These are phyloP conservation scores for Rhizophagus prolifer DNA, from an alignment of 192 early-diverging fungal genomes.

Conservation along the genomic window DNA sequence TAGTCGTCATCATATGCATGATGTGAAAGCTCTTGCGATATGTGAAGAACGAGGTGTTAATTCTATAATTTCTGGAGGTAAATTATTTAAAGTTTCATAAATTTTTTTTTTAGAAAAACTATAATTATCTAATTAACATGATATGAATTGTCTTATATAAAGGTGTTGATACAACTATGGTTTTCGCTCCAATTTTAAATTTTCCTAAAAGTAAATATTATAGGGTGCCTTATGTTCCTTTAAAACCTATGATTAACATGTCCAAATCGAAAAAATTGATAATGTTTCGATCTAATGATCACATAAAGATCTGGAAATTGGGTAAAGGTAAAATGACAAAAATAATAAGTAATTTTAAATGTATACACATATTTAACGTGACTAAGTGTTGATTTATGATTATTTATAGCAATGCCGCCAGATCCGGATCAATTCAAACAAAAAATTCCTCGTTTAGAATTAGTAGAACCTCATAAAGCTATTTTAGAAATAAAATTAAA, in stretches of 20 bases:
- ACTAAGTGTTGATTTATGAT: no score
- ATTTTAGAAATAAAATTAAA: slow-evolving; percentile 78
- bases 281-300: slow-evolving; percentile 61
- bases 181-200: slow-evolving; percentile 54
- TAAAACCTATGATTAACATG: slow-evolving; percentile 53
- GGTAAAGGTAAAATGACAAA: slow-evolving; percentile 54
- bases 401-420: neutral
- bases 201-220: slow-evolving; percentile 65
- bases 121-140: neutral
- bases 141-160: slow-evolving; percentile 68
- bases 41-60: slow-evolving; percentile 67
- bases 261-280: slow-evolving; percentile 63
- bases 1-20: slow-evolving; percentile 91
- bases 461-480: slow-evolving; percentile 64
- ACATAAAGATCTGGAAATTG: slow-evolving; percentile 83
- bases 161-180: slow-evolving; percentile 76
- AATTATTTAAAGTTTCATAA: neutral
- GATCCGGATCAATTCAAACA: slow-evolving; percentile 22
- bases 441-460: slow-evolving; percentile 47
- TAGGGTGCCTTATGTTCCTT: slow-evolving; percentile 65
- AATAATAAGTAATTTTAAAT: neutral
- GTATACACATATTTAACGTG: no score
- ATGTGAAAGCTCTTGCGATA: slow-evolving; percentile 85
- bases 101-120: neutral
- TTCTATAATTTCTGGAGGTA: slow-evolving; percentile 72